Evolutionary conservation across 1,284 basidiomycete genomes (phyloP), one percentile per base, ranked within the genome.

Genomic region (Caloboletus inedulis): DNA sequence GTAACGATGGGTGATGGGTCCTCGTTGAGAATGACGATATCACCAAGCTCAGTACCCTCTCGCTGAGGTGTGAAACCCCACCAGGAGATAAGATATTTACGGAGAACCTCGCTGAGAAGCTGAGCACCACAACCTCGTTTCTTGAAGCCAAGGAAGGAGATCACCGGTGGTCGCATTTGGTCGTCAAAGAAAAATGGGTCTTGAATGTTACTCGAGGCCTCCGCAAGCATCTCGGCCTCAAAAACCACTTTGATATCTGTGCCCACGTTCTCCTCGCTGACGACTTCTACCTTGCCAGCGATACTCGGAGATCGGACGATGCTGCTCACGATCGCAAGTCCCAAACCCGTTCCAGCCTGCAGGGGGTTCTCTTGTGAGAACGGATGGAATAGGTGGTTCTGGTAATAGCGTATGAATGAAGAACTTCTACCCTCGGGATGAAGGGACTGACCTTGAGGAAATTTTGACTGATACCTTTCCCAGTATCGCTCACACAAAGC

Each of bases 321-420:
- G 61, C 89, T 94, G 75, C 92, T 94, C 66, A 98, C 95, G 60
- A 98, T 98, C 21, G 95, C 94, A 21, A 98, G 82, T n/a, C 95
- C 95, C 3, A 98, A 80, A 16, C 95, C 95, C 1, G 95, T 98
- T 1, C 95, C 95, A 2, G 93, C 88, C 63, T 96, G 93, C 9
- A 93, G 69, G 2, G 91, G 89, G 62, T 94, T 93, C 69, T 91
- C 89, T 74, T 98, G 95, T 1, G 94, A 94, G 72, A 98, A 98
- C 0, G 95, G 95, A 63, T 97, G 94, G 74, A 98, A 98, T 3
- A 98, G 77, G 72, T 97, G 93, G 60, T 97, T 94, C 84, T 94
- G 62, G 12, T 33, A 16, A 41, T 33, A 27, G 59, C 42, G 31
- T 49, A 54, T 55, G 60, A 52, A 57, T 13, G 62, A 47, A 53